Conservation (phyloP, 768 basidiomycete genomes). For the Russula compacta region DNA sequence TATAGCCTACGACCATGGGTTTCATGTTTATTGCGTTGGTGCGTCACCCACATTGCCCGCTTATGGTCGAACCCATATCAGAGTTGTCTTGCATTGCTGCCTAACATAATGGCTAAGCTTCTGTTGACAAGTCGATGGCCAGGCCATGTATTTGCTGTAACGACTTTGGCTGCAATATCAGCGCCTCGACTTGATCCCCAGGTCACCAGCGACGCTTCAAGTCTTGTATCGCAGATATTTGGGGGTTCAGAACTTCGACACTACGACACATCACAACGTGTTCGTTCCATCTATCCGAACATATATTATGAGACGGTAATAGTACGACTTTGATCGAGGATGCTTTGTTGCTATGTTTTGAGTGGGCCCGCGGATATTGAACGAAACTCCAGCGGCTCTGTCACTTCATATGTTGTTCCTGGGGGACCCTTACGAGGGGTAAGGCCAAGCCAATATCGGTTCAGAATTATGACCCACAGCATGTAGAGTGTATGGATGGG, state of each 20-base stretch:
- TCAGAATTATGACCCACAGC: not conserved
- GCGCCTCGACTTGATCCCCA: too few species aligned
- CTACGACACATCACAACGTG: not conserved
- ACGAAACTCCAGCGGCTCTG: conserved; percentile 4
- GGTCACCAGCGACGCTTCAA: too few species aligned
- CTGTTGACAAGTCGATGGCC: too few species aligned
- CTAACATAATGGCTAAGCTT: too few species aligned
- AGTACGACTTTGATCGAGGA: not conserved
- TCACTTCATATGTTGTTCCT: not conserved
- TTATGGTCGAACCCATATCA: too few species aligned
- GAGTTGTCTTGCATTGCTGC: too few species aligned
- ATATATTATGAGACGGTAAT: not conserved
- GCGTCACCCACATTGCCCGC: too few species aligned
- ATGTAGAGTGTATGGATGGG: not conserved
- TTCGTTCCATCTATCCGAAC: not conserved
- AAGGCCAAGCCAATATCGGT: not conserved
- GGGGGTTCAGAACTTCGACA: not conserved
- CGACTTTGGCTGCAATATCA: too few species aligned
- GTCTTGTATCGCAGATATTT: not conserved
- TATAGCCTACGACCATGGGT: too few species aligned
- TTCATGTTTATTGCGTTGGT: too few species aligned
- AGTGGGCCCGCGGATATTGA: conserved; percentile 1
- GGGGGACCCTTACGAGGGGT: not conserved
- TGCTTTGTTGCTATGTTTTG: not conserved
- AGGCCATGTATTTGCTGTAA: too few species aligned